phyloP scores from a whole-genome alignment of 768 basidiomycete genomes.

The Tylopilus sp. region DNA sequence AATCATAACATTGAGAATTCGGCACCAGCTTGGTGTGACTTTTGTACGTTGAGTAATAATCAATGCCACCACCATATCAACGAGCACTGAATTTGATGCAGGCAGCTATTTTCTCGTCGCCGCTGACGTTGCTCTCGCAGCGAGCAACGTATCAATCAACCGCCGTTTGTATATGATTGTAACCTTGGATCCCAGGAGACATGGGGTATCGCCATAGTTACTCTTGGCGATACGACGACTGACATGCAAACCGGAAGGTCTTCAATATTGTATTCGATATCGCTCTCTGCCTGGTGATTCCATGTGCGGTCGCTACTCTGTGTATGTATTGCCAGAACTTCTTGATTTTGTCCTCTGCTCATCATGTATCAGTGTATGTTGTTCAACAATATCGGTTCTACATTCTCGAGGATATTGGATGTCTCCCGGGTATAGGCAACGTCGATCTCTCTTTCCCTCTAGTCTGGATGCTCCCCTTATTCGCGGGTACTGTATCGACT shows the following conservation, averaged over 20 bases:
- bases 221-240: neutral
- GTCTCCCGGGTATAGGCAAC: conserved; percentile 34
- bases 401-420: conserved; percentile 48
- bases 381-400: conserved; percentile 52
- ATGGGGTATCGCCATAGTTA: conserved; percentile 4
- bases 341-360: neutral
- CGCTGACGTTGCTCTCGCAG: conserved; percentile 35
- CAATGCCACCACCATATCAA: neutral
- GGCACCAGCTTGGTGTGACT: conserved; percentile 52
- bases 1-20: conserved; percentile 26
- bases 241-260: conserved; percentile 18
- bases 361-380: conserved; percentile 35
- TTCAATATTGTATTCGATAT: conserved; percentile 27
- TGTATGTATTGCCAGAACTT: conserved; percentile 16
- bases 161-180: conserved; percentile 48
- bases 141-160: conserved; percentile 44
- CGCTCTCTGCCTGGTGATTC: conserved; percentile 31
- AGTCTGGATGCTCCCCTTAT: conserved; percentile 43
- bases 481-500: conserved; percentile 43
- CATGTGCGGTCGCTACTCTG: conserved; percentile 30
- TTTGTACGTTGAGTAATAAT: conserved; percentile 36
- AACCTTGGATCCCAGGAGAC: conserved; percentile 11
- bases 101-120: conserved; percentile 34
- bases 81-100: conserved; percentile 3
- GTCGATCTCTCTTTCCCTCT: conserved; percentile 38